Percentiles rank a stretch among this genome's conserved stretches.
Conservation (phyloP, 352 stramenopile genomes). For the Hyaloperonospora brassicae region DNA sequence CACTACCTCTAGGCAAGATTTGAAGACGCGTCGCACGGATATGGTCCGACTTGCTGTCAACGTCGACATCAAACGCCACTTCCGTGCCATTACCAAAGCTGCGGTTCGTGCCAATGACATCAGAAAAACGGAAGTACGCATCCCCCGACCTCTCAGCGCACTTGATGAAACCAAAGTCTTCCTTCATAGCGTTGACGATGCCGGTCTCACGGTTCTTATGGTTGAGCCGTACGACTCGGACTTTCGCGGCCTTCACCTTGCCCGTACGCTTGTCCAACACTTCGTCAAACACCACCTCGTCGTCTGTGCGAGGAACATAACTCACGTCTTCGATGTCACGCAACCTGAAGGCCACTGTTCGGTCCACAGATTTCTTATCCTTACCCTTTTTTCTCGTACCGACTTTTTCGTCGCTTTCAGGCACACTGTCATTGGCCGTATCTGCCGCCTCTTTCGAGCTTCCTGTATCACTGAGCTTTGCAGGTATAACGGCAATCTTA, state of each 20-base stretch:
- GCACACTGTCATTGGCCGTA: constrained; percentile 5
- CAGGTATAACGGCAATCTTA: constrained; percentile 25
- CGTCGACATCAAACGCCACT: constrained; percentile 60
- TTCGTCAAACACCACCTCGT: constrained; percentile 60
- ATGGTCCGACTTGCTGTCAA: constrained; percentile 43
- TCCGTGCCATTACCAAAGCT: constrained; percentile 51
- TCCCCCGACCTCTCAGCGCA: constrained; percentile 56
- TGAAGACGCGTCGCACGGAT: constrained; percentile 54
- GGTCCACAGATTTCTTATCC: constrained; percentile 14
- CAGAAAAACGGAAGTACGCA: constrained; percentile 70
- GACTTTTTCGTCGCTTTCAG: constrained; percentile 22
- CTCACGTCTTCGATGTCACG: constrained; percentile 55
- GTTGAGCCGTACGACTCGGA: constrained; percentile 54
- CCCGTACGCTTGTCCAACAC: constrained; percentile 62
- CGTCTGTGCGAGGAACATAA: constrained; percentile 51
- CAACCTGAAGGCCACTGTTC: constrained; percentile 43
- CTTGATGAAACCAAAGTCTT: constrained; percentile 82
- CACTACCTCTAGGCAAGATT: constrained; percentile 40
- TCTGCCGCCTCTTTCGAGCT: constrained; percentile 7
- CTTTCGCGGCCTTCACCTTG: constrained; percentile 49
- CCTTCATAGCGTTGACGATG: constrained; percentile 58
- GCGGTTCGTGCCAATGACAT: constrained; percentile 52
- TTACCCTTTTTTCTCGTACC: constrained; percentile 40
- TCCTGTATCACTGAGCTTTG: background rate
- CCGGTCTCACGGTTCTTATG: constrained; percentile 59